Conservation (phyloP, 331 rosid species). For the Spiraea crenata region DNA sequence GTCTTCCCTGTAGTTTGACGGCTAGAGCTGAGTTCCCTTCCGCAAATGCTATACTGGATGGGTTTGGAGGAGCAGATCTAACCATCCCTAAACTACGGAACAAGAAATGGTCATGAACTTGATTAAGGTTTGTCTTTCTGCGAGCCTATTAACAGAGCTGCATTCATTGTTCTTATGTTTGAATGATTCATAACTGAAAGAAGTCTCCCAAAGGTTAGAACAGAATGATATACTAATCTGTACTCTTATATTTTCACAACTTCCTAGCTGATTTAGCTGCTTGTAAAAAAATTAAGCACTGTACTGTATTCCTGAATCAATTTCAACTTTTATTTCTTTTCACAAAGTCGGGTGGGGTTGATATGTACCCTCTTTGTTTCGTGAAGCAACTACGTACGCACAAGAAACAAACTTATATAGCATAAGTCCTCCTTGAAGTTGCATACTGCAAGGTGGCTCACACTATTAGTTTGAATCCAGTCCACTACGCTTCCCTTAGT, state of each 20-base stretch:
- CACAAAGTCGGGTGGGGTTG: background rate
- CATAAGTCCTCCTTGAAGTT: no score
- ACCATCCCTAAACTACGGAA: conserved; percentile 32
- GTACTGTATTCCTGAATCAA: no score
- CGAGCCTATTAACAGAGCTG: background rate
- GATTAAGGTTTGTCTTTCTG: background rate
- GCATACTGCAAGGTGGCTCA: no score
- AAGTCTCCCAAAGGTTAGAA: background rate
- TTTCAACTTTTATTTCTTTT: background rate
- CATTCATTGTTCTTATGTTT: background rate
- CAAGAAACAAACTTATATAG: no score
- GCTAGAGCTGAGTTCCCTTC: conserved; percentile 51
- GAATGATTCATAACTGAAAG: background rate
- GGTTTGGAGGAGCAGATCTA: conserved; percentile 47
- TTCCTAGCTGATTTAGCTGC: background rate
- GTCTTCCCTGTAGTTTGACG: conserved; percentile 30
- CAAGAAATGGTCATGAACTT: conserved; percentile 24
- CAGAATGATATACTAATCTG: background rate
- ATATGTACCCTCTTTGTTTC: no score
- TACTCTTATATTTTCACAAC: background rate
- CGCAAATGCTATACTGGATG: conserved; percentile 41
- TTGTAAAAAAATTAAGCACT: background rate
- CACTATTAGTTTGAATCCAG: no score
- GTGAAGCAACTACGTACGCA: no score
- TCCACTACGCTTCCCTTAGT: no score